Evolutionary conservation across 129 eudicot genomes (phyloP).

Genomic region (Flaveria ramosissima): DNA sequence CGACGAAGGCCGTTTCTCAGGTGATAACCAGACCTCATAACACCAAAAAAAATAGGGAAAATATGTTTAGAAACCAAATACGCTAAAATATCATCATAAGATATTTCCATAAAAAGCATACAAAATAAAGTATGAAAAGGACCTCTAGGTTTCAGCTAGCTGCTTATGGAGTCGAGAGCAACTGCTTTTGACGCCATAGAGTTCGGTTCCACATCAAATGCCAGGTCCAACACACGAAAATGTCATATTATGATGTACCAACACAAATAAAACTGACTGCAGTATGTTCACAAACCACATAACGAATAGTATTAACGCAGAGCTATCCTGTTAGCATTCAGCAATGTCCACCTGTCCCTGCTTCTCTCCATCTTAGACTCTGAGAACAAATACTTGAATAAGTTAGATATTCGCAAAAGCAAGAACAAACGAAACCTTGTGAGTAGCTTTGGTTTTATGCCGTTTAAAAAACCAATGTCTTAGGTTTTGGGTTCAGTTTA

Average conservation of each 20-base stretch:
- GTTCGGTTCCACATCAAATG: slow-evolving; percentile 34
- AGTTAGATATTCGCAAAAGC: neutral
- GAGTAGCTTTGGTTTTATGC: neutral
- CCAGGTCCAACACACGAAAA: slow-evolving; percentile 49
- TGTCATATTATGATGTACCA: slow-evolving; percentile 26
- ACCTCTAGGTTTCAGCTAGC: slow-evolving; percentile 45
- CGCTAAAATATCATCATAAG: slow-evolving; percentile 1
- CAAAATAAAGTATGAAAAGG: slow-evolving; percentile 31
- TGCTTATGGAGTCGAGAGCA: slow-evolving; percentile 30
- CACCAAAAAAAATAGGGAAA: slow-evolving; percentile 31
- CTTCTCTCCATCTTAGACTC: slow-evolving; percentile 35
- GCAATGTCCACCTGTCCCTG: slow-evolving; percentile 4
- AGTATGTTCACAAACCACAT: slow-evolving; percentile 29
- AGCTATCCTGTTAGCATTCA: slow-evolving; percentile 26
- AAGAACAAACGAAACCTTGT: neutral
- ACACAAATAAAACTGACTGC: slow-evolving; percentile 25
- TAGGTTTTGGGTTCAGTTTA: neutral
- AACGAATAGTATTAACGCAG: slow-evolving; percentile 10
- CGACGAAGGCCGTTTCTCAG: slow-evolving; percentile 45
- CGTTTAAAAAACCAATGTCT: neutral
- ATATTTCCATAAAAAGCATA: neutral
- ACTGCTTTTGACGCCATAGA: slow-evolving; percentile 28
- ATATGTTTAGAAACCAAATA: slow-evolving; percentile 37
- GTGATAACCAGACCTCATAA: slow-evolving; percentile 54
- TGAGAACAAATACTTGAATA: slow-evolving; percentile 26